These are phyloP conservation scores for Mimosa pudica DNA, from an alignment of 306 rosid species.

Conservation along the genomic window DNA sequence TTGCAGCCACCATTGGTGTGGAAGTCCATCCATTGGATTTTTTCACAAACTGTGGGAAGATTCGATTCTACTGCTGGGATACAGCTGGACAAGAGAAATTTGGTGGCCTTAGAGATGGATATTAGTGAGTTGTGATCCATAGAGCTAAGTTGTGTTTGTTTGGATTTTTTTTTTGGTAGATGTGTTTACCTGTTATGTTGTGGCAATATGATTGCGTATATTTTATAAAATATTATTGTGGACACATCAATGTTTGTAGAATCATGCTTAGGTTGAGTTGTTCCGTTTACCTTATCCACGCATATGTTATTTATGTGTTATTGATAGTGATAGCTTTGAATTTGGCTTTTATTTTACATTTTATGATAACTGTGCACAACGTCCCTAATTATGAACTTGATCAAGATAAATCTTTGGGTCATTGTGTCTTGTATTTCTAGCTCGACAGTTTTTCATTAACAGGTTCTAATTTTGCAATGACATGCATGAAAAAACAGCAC, in stretches of 20 bases:
- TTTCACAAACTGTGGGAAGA: constrained; percentile 75
- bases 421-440: not conserved
- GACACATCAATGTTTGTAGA: not conserved
- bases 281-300: not conserved
- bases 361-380: not conserved
- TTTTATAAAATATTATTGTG: not conserved
- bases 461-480: not conserved
- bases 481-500: not conserved
- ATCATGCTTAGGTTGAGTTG: not conserved
- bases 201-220: not conserved
- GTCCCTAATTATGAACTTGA: not conserved
- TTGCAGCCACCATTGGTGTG: constrained; percentile 75
- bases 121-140: constrained; percentile 48
- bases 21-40: constrained; percentile 83
- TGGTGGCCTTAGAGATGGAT: constrained; percentile 81
- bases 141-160: not conserved
- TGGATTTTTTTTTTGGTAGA: not conserved
- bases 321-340: not conserved
- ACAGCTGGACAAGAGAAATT: constrained; percentile 83
- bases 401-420: not conserved
- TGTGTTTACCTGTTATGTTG: not conserved
- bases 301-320: not conserved
- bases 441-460: not conserved
- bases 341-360: not conserved
- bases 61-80: constrained; percentile 85